Evolutionary conservation across 1,139 yeast species (phyloP).

Genomic region (Kodamaea sp.): DNA sequence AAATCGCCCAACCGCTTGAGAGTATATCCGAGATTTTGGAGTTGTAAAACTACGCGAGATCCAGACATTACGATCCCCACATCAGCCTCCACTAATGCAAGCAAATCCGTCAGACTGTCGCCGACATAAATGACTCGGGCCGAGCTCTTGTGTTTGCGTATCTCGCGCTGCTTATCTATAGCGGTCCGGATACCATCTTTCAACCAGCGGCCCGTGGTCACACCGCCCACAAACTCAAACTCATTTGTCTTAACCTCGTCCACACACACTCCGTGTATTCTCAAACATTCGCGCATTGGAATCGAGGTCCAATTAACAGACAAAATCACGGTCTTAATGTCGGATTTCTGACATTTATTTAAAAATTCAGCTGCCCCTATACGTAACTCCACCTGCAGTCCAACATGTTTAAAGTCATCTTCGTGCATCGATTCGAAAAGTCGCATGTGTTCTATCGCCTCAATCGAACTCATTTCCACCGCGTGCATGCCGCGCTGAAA

Average conservation of each 20-base stretch:
- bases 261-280: constrained; percentile 25
- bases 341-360: constrained; percentile 15
- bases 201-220: constrained; percentile 40
- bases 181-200: constrained; percentile 47
- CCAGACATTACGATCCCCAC: constrained; percentile 43
- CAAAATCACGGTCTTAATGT: constrained; percentile 44
- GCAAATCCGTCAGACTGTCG: constrained; percentile 62
- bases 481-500: constrained; percentile 44
- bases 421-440: constrained; percentile 45
- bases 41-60: too few species aligned
- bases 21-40: too few species aligned
- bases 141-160: constrained; percentile 18
- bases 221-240: constrained; percentile 35
- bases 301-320: constrained; percentile 66
- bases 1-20: too few species aligned
- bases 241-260: constrained; percentile 44
- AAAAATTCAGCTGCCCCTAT: constrained; percentile 44
- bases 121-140: constrained; percentile 50
- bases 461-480: constrained; percentile 52
- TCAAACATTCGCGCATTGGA: constrained; percentile 44
- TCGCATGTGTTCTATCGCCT: constrained; percentile 35
- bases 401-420: constrained; percentile 30
- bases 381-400: constrained; percentile 35
- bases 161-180: constrained; percentile 43
- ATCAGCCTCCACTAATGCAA: constrained; percentile 49